A percentile compares a stretch with the other conserved stretches of the same genome.
phyloP scores from a whole-genome alignment of 208 protist genomes.

The Polymyxa betae region DNA sequence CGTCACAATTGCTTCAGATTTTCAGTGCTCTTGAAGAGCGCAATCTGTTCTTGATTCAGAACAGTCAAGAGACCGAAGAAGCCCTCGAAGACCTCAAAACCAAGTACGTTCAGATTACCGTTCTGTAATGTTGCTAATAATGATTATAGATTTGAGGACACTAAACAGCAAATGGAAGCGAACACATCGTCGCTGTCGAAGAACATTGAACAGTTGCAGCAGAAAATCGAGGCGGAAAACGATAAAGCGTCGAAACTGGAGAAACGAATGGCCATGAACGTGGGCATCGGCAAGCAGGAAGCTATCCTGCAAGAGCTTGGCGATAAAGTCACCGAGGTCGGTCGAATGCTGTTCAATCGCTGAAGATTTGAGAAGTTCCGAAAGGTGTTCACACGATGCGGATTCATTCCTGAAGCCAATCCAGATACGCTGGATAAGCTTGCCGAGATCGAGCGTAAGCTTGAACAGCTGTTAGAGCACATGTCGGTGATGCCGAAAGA shows the following conservation, averaged over 20 bases:
- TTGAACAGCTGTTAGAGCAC: constrained; percentile 64
- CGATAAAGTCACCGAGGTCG: constrained; percentile 77
- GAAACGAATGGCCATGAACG: constrained; percentile 68
- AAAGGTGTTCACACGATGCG: constrained; percentile 50
- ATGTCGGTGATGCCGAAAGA: constrained; percentile 61
- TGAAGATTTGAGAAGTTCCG: constrained; percentile 32
- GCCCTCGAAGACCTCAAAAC: constrained; percentile 85
- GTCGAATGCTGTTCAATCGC: constrained; percentile 31
- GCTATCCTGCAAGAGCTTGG: constrained; percentile 63
- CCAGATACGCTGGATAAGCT: constrained; percentile 64
- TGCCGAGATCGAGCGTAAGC: constrained; percentile 64
- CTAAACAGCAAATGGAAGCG: constrained; percentile 67
- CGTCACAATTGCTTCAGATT: constrained; percentile 87
- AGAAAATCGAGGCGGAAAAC: constrained; percentile 79
- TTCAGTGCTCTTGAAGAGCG: constrained; percentile 92
- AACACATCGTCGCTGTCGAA: constrained; percentile 80
- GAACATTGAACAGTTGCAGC: constrained; percentile 82
- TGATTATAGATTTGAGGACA: constrained; percentile 63
- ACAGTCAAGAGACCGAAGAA: constrained; percentile 88
- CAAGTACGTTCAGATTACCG: constrained; percentile 60
- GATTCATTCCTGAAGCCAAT: constrained; percentile 55
- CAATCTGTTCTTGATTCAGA: constrained; percentile 93
- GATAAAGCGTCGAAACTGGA: constrained; percentile 78
- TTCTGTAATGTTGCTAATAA: neutral
- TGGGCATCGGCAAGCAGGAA: constrained; percentile 54